These are phyloP conservation scores for Hirschioporus abietinus DNA, from an alignment of 768 basidiomycete genomes.

Conservation along the genomic window DNA sequence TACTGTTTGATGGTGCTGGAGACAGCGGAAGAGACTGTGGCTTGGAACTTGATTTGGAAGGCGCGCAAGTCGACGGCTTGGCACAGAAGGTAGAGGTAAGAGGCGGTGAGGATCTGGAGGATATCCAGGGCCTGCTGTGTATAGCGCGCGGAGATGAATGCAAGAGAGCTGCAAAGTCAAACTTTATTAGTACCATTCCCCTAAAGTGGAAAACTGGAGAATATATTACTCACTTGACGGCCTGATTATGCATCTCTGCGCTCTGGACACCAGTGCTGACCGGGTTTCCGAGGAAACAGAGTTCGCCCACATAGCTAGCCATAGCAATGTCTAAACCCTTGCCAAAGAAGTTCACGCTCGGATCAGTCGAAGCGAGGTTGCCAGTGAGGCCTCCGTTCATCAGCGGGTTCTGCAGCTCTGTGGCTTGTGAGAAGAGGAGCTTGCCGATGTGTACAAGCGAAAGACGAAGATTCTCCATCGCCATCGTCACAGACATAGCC, in stretches of 20 bases:
- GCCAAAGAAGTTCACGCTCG: slow-evolving; percentile 74
- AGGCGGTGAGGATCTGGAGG: slow-evolving; percentile 64
- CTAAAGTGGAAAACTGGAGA: neutral
- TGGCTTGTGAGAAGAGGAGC: slow-evolving; percentile 58
- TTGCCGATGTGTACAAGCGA: slow-evolving; percentile 67
- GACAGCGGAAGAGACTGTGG: slow-evolving; percentile 41
- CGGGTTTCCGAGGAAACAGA: slow-evolving; percentile 78
- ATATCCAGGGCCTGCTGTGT: slow-evolving; percentile 77
- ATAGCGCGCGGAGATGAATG: slow-evolving; percentile 76
- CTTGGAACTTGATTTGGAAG: slow-evolving; percentile 59
- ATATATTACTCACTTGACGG: slow-evolving; percentile 63
- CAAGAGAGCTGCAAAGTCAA: slow-evolving; percentile 55
- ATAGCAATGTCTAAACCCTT: slow-evolving; percentile 84
- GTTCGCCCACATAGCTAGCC: slow-evolving; percentile 77
- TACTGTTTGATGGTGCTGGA: slow-evolving; percentile 41
- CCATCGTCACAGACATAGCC: slow-evolving; percentile 78
- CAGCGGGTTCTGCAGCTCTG: slow-evolving; percentile 73
- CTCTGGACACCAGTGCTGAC: slow-evolving; percentile 82
- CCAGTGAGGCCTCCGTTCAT: slow-evolving; percentile 85
- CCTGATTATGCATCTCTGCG: slow-evolving; percentile 91
- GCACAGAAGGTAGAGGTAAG: slow-evolving; percentile 73
- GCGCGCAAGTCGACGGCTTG: slow-evolving; percentile 87
- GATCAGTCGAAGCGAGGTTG: slow-evolving; percentile 72
- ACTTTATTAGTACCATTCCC: slow-evolving; percentile 12
- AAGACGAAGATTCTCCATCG: slow-evolving; percentile 83